phyloP scores from a whole-genome alignment of 306 rosid genomes.

The Arachis hypogaea region DNA sequence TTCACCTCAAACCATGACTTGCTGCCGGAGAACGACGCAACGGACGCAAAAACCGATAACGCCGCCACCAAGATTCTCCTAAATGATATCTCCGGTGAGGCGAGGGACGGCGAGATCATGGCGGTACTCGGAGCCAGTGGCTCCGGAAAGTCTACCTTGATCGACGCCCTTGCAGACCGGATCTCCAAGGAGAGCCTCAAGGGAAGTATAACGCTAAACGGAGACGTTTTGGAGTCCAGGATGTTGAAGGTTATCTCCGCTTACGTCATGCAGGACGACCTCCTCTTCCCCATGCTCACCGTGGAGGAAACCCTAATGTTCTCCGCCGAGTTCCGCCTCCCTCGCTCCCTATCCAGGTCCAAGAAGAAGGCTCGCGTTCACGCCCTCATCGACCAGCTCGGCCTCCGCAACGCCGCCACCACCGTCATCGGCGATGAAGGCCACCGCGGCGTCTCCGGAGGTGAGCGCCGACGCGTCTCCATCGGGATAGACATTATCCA shows the following conservation, averaged over 20 bases:
- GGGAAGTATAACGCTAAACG: conserved; percentile 64
- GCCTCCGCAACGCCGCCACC: conserved; percentile 65
- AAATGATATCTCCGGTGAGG: conserved; percentile 80
- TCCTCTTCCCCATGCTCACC: conserved; percentile 90
- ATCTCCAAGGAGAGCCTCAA: conserved; percentile 75
- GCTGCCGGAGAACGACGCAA: neutral
- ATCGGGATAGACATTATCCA: conserved; percentile 91
- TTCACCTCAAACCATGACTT: conserved; percentile 3
- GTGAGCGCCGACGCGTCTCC: conserved; percentile 87
- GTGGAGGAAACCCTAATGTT: conserved; percentile 95
- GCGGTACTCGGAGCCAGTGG: conserved; percentile 96
- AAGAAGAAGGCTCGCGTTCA: conserved; percentile 78
- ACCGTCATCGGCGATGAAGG: conserved; percentile 92
- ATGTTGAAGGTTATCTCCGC: conserved; percentile 78
- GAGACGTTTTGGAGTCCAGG: conserved; percentile 62
- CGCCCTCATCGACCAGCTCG: conserved; percentile 79
- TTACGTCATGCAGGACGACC: conserved; percentile 97
- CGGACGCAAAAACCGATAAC: conserved; percentile 9
- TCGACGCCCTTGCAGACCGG: conserved; percentile 83
- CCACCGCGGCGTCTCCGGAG: conserved; percentile 88
- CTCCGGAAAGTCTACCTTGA: conserved; percentile 87
- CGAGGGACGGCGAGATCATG: conserved; percentile 90
- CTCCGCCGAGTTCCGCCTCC: conserved; percentile 86
- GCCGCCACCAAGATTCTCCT: conserved; percentile 55
- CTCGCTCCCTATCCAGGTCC: conserved; percentile 76